These are phyloP conservation scores for Penicillium coffeae DNA, from an alignment of 495 filamentous ascomycete species.

Conservation along the genomic window DNA sequence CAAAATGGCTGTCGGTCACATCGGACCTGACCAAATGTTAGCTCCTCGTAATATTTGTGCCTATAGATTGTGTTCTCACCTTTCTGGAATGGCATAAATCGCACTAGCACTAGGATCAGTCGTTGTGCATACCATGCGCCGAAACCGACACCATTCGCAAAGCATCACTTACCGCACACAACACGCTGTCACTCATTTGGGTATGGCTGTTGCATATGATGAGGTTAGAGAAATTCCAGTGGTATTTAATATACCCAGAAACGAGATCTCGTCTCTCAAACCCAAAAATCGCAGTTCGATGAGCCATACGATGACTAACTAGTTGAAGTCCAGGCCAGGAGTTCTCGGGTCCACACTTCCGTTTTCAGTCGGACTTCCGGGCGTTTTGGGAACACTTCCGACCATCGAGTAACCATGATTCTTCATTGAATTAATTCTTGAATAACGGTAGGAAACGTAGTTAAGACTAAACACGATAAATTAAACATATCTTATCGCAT, in stretches of 20 bases:
- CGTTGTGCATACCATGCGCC: too few relatives aligned
- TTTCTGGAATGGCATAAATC: conserved; percentile 27
- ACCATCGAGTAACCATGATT: not conserved
- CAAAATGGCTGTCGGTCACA: conserved; percentile 21
- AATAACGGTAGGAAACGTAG: too few relatives aligned
- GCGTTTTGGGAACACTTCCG: not conserved
- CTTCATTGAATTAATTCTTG: too few relatives aligned
- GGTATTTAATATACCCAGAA: too few relatives aligned
- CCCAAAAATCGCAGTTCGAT: too few relatives aligned
- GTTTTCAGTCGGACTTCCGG: conserved; percentile 5
- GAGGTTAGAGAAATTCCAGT: too few relatives aligned
- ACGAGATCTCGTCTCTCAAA: too few relatives aligned
- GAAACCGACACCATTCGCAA: not conserved
- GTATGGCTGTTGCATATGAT: too few relatives aligned
- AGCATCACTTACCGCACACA: conserved; percentile 14
- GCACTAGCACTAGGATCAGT: conserved; percentile 18
- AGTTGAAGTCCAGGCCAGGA: too few relatives aligned
- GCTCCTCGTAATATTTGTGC: not conserved
- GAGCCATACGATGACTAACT: not conserved
- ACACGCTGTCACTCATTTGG: conserved; percentile 8
- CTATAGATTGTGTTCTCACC: conserved; percentile 3
- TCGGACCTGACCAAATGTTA: conserved; percentile 14
- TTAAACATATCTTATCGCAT: too few relatives aligned
- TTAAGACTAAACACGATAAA: too few relatives aligned
- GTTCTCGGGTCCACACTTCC: too few relatives aligned